Base-by-base conservation (phyloP, 2,329 filamentous ascomycete genomes). In the Microcera coccophila region DNA sequence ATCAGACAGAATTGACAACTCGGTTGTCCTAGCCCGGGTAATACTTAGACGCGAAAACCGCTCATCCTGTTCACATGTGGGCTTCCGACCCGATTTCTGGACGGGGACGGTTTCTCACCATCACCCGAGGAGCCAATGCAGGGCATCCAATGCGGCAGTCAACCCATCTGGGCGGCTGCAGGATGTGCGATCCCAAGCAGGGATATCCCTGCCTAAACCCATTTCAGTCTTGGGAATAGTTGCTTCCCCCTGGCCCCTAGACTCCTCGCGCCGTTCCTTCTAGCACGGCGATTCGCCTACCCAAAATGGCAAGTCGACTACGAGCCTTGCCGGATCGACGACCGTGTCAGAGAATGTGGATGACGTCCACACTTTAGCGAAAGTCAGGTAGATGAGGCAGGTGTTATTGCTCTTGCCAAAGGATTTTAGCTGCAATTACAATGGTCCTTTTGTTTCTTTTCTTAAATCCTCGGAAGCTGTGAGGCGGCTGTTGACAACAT, bases 71-170 rank as follows among this genome's bases (percentile, higher is more conserved):
- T 14, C 9, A 14, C 11, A 32, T 8, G 5, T 32, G 29, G 15
- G 8, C 29, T 17, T 32, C 7, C 29, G 12, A n/a, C 7, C 29
- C 15, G 29, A 32, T 32, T 32, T 32, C 24, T 32, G 8, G 12
- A 32, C 15, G 29, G 29, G 16, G 20, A 5, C 20, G 33, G 9
- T 35, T 9, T 17, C 33, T 35, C 16, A 20, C 4, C 18, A 20
- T 35, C 33, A n/a, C 33, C 33, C 33, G 16, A 35, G 33, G 9
- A 33, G 41, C 34, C 42, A 46, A 51, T 48, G 50, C 45, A 58
- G 47, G 48, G 45, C 36, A 54, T 53, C 52, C 24, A 48, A 57
- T 50, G 38, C 52, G 54, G 54, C 44, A 54, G 47, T 53, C 52
- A 44, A 47, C 44, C 48, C 50, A 56, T 50, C 47, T 53, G 45